Evolutionary conservation across 768 basidiomycete genomes (phyloP).

Genomic region (Tylopilus rubrobrunneus): DNA sequence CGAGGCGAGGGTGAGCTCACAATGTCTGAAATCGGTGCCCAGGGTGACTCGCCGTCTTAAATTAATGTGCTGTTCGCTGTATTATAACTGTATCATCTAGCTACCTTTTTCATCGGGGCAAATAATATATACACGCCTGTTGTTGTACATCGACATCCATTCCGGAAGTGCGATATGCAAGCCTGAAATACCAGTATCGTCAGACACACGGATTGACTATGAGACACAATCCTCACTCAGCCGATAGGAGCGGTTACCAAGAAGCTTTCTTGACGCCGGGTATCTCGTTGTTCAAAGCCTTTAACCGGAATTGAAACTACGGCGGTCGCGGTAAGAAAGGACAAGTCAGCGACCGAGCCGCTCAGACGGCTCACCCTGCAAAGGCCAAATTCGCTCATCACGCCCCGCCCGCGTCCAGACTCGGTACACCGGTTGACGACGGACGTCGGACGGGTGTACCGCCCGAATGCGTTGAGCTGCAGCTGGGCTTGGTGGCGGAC

Average conservation of each 20-base stretch:
- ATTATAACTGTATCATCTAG: slow-evolving; percentile 5
- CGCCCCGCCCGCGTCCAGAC: slow-evolving; percentile 81
- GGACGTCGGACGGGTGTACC: slow-evolving; percentile 77
- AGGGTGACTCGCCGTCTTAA: slow-evolving; percentile 31
- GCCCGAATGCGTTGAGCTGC: slow-evolving; percentile 83
- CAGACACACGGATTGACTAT: background rate
- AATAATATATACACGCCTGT: slow-evolving; percentile 10
- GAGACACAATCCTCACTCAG: background rate
- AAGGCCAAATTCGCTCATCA: slow-evolving; percentile 86
- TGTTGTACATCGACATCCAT: background rate
- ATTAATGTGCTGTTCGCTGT: slow-evolving; percentile 2
- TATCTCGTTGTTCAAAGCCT: slow-evolving; percentile 77
- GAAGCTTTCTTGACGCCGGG: slow-evolving; percentile 88
- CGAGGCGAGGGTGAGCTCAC: slow-evolving; percentile 72
- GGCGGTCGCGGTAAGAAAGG: background rate
- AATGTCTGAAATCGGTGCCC: slow-evolving; percentile 47
- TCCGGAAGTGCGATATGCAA: background rate
- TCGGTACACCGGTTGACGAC: slow-evolving; percentile 88
- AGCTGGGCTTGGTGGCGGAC: slow-evolving; percentile 93
- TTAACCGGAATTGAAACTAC: slow-evolving; percentile 87
- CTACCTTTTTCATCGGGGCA: background rate
- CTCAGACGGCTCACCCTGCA: slow-evolving; percentile 54
- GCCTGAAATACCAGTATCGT: background rate
- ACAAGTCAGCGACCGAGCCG: background rate
- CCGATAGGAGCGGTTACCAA: slow-evolving; percentile 52